A percentile compares a stretch with the other conserved stretches of the same genome.
These are phyloP conservation scores for Paraphaeosphaeria minitans DNA, from an alignment of 2,329 filamentous ascomycete species.

Conservation along the genomic window DNA sequence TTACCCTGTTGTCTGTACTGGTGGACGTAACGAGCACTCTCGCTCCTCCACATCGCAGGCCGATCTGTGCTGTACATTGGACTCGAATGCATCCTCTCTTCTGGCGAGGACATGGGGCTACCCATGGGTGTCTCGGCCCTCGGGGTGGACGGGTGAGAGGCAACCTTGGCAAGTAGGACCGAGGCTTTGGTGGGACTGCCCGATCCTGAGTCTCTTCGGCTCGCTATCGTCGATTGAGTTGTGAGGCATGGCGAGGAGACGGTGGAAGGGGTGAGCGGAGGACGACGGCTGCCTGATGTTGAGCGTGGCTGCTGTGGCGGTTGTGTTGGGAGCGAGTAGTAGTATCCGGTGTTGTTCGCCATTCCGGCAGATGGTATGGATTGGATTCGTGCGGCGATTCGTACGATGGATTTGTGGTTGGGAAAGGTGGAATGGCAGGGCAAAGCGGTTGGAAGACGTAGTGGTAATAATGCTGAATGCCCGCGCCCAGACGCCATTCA, in stretches of 20 bases:
- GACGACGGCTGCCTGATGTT: slow-evolving; percentile 47
- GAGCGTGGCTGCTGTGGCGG: slow-evolving; percentile 34
- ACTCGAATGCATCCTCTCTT: slow-evolving; percentile 33
- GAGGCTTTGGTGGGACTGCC: slow-evolving; percentile 50
- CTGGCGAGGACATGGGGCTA: slow-evolving; percentile 37
- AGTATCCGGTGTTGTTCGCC: slow-evolving; percentile 43
- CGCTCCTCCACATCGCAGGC: slow-evolving; percentile 42
- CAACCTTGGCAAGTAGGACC: slow-evolving; percentile 51
- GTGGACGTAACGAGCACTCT: slow-evolving; percentile 45
- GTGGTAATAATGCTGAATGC: slow-evolving; percentile 38
- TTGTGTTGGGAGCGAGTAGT: slow-evolving; percentile 46
- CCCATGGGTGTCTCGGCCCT: slow-evolving; percentile 41
- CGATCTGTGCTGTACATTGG: slow-evolving; percentile 36
- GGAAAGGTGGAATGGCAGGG: slow-evolving; percentile 9
- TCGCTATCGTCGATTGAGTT: slow-evolving; percentile 46
- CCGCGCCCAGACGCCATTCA: slow-evolving; percentile 46
- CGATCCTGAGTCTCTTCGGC: slow-evolving; percentile 49
- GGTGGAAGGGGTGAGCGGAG: slow-evolving; percentile 53
- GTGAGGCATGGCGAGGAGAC: slow-evolving; percentile 53
- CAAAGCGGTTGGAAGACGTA: slow-evolving; percentile 18
- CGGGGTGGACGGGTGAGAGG: slow-evolving; percentile 49
- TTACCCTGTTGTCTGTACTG: slow-evolving; percentile 47
- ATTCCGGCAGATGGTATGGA: slow-evolving; percentile 31
- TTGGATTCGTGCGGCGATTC: slow-evolving; percentile 2
- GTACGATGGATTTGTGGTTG: slow-evolving; percentile 7